A percentile compares a stretch with the other conserved stretches of the same genome.
Evolutionary conservation across 2,329 filamentous ascomycete genomes (phyloP).

Genomic region (Cucurbitaria berberidis): DNA sequence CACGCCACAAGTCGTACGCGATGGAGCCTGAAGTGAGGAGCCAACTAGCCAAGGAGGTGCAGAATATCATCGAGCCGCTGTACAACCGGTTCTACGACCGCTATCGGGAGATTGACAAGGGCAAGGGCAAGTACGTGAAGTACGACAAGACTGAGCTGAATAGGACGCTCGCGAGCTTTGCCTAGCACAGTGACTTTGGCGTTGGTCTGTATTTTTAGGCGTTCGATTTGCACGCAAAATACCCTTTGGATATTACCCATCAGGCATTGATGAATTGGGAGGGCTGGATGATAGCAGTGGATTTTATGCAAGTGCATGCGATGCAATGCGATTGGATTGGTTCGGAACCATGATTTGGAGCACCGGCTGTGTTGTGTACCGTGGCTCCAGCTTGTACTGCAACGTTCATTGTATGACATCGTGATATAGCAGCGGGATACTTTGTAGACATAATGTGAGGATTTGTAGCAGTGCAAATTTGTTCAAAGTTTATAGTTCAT

Average conservation of each 20-base stretch:
- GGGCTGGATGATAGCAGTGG: slow-evolving; percentile 15
- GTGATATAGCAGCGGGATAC: background rate
- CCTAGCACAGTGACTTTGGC: slow-evolving; percentile 32
- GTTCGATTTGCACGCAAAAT: slow-evolving; percentile 33
- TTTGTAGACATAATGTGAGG: background rate
- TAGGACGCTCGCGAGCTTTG: slow-evolving; percentile 60
- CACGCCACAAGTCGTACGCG: slow-evolving; percentile 78
- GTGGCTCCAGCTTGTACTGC: too few relatives aligned
- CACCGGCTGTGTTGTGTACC: slow-evolving; percentile 8
- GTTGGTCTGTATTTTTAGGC: slow-evolving; percentile 27
- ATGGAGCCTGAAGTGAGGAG: slow-evolving; percentile 92
- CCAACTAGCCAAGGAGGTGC: slow-evolving; percentile 81
- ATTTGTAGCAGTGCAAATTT: background rate
- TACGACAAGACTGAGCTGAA: slow-evolving; percentile 88
- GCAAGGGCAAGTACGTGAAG: slow-evolving; percentile 97
- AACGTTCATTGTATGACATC: slow-evolving; percentile 4
- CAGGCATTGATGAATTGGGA: slow-evolving; percentile 20
- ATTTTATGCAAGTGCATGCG: slow-evolving; percentile 15
- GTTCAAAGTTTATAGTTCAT: background rate
- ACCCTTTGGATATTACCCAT: slow-evolving; percentile 39
- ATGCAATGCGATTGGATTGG: slow-evolving; percentile 21
- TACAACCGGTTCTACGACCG: slow-evolving; percentile 96
- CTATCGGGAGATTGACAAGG: slow-evolving; percentile 97
- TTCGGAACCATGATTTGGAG: slow-evolving; percentile 11
- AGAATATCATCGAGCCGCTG: slow-evolving; percentile 89